Percentiles rank a stretch among this genome's conserved stretches.
Evolutionary conservation across 2,329 filamentous ascomycete genomes (phyloP).

Genomic region (Tympanopsis confertula): DNA sequence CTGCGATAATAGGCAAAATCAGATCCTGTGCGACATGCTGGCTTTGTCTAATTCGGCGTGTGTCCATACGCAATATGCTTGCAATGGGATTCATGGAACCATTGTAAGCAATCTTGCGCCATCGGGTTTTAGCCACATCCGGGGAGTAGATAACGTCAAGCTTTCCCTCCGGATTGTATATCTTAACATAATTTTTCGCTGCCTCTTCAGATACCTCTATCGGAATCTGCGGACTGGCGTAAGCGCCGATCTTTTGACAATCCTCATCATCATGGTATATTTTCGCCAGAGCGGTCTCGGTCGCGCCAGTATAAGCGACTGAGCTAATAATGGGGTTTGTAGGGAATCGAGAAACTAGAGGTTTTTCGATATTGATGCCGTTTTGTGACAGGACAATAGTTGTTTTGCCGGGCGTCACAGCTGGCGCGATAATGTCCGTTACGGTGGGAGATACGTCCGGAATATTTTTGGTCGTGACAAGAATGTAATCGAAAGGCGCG

Average conservation of each 20-base stretch:
- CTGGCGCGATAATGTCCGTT: slow-evolving; percentile 34
- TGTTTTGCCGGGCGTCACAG: slow-evolving; percentile 33
- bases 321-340: slow-evolving; percentile 38
- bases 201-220: slow-evolving; percentile 6
- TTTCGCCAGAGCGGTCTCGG: slow-evolving; percentile 29
- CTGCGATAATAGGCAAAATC: slow-evolving; percentile 38
- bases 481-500: slow-evolving; percentile 37
- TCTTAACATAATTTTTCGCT: slow-evolving; percentile 2
- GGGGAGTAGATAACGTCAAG: slow-evolving; percentile 22
- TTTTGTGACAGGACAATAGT: slow-evolving; percentile 48
- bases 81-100: slow-evolving; percentile 10
- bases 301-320: slow-evolving; percentile 37
- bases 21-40: slow-evolving; percentile 30
- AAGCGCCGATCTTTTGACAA: slow-evolving; percentile 34
- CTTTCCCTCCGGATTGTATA: slow-evolving; percentile 11
- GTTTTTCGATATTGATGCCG: slow-evolving; percentile 48
- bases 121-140: slow-evolving; percentile 29
- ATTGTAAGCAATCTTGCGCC: slow-evolving; percentile 14
- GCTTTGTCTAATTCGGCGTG: slow-evolving; percentile 32
- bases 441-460: slow-evolving; percentile 37
- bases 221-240: slow-evolving; percentile 21
- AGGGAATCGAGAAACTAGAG: slow-evolving; percentile 35
- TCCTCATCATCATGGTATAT: slow-evolving; percentile 42
- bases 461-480: slow-evolving; percentile 46
- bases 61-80: slow-evolving; percentile 37